phyloP scores from a whole-genome alignment of 768 basidiomycete genomes.

The Russula lepida region DNA sequence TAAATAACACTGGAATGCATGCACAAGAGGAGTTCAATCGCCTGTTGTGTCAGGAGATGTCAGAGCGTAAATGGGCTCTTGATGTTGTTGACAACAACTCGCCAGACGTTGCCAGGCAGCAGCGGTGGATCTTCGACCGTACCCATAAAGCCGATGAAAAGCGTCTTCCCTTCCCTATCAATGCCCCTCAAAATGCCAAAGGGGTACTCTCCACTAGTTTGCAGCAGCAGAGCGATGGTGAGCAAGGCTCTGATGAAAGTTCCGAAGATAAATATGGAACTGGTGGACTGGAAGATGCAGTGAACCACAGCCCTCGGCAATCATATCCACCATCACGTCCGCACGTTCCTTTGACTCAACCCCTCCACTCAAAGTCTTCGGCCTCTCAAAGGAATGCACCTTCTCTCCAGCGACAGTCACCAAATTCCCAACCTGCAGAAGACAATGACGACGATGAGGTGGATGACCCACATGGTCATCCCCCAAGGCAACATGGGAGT shows the following conservation, averaged over 20 bases:
- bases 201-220: background rate
- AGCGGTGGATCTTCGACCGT: slow-evolving; percentile 19
- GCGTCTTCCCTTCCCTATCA: background rate
- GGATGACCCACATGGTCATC: background rate
- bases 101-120: slow-evolving; percentile 16
- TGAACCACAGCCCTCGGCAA: background rate
- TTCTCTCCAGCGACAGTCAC: too few species aligned
- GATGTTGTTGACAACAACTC: slow-evolving; percentile 14
- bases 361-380: too few species aligned
- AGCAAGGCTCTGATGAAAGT: background rate
- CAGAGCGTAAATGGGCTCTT: slow-evolving; percentile 18
- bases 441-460: slow-evolving; percentile 2
- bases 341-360: background rate
- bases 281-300: background rate
- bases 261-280: slow-evolving; percentile 3
- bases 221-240: background rate
- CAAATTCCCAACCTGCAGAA: background rate
- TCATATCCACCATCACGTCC: slow-evolving; percentile 9
- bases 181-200: background rate
- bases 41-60: slow-evolving; percentile 10
- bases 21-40: too few species aligned
- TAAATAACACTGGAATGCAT: too few species aligned
- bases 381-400: too few species aligned
- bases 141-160: slow-evolving; percentile 12
- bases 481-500: background rate